Base-by-base conservation (phyloP, 2,329 filamentous ascomycete species). In the Alternaria longipes region DNA sequence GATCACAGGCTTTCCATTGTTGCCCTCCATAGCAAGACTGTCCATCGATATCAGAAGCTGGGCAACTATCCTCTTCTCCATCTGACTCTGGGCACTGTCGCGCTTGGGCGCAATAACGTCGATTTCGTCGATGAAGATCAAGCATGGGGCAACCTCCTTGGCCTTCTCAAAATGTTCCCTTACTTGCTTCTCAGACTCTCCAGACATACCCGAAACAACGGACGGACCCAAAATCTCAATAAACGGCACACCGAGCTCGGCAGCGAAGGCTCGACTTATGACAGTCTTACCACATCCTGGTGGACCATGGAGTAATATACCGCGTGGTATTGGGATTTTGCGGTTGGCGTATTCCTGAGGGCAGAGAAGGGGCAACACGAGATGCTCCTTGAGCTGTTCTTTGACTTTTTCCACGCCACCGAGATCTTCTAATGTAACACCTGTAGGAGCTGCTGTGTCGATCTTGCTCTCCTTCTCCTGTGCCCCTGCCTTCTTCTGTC, bases 61-160 rank as follows among this genome's bases (percentile, higher is more conserved):
- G 1, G 89, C 87, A 12, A 96, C 90, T 64, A 96, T 95, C 54
- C 93, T 85, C 74, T 93, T 92, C 75, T 97, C 93, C 88, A 96
- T 94, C 66, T 97, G 93, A 72, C 91, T 90, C 72, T 95, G 91
- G 1, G 91, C 89, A 56, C 88, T 91, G 64, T 97, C 92, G 57
- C 91, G 85, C 77, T 96, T 97, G 0, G 92, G 91, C 51, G 93
- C 92, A 70, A 98, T 95, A 4, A 91, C 90, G 78, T 99, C 94
- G 54, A 98, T 92, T 69, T 97, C 91, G 68, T 97, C 93, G 59
- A 98, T 91, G 73, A 97, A 96, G 5, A 99, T 85, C 5, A 99
- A 84, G 72, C 93, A 97, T 0, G 95, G 95, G 0, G 94, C 94
- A 38, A 94, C 85, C 56, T 88, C 86, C 75, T 92, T 92, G 0